Percentiles rank a stretch among this genome's conserved stretches.
phyloP scores from a whole-genome alignment of 768 basidiomycete species.

The Aureoboletus auriporus region DNA sequence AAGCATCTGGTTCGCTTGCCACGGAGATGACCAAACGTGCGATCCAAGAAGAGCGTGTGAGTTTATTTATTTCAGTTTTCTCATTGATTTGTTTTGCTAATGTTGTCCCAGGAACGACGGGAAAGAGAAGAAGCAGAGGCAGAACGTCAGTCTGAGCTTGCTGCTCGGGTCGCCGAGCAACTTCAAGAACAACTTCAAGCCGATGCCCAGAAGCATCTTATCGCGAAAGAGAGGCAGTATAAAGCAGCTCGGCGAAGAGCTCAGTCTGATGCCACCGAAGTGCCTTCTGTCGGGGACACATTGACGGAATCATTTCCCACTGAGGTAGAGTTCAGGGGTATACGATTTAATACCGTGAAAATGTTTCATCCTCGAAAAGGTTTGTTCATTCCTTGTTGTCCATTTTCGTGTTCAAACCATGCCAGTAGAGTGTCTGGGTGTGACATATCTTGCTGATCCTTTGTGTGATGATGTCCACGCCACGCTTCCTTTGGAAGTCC shows the following conservation, averaged over 20 bases:
- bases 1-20: constrained; percentile 68
- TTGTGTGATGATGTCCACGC: constrained; percentile 60
- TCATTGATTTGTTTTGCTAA: neutral
- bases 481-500: constrained; percentile 64
- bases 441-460: constrained; percentile 70
- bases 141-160: constrained; percentile 45
- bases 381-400: constrained; percentile 25
- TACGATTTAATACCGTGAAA: constrained; percentile 61
- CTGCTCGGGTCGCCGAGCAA: constrained; percentile 50
- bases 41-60: constrained; percentile 61
- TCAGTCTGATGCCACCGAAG: constrained; percentile 67
- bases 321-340: constrained; percentile 55
- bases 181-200: constrained; percentile 64
- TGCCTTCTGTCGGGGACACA: constrained; percentile 45
- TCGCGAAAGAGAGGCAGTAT: constrained; percentile 45
- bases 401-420: neutral
- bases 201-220: constrained; percentile 53
- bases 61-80: constrained; percentile 12
- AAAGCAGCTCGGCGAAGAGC: constrained; percentile 56
- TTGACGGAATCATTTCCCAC: constrained; percentile 58
- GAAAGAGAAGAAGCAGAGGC: constrained; percentile 56
- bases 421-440: constrained; percentile 57
- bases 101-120: constrained; percentile 41
- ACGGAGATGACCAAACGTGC: constrained; percentile 76
- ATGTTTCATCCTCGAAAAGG: constrained; percentile 71